Evolutionary conservation across 1,139 yeast species (phyloP), one percentile per base, ranked within the genome.

Genomic region (Geotrichum cucujoidarum): DNA sequence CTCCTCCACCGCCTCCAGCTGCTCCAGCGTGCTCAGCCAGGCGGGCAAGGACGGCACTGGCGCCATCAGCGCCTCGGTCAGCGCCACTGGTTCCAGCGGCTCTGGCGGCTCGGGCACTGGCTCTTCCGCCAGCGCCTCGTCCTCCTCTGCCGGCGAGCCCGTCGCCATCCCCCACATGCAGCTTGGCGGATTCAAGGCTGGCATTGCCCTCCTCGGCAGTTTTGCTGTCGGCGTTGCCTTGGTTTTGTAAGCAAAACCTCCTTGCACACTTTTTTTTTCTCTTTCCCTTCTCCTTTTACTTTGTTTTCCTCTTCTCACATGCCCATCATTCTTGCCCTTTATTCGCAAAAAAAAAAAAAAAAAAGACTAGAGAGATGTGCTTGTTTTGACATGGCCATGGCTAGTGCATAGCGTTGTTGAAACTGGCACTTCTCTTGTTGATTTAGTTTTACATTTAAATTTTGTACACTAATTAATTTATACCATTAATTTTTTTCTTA

Each of bases 1-100:
- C 44, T 68, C 75, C 32, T 67, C 82, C 50, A 82, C 84, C 53
- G 75, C 78, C 41, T 71, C 79, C 43, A 72, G 80, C 69, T 60
- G 79, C 68, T 60, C 68, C 40, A 62, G 70, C 25, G 66, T 64
- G 48, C 57, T 72, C 50, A 57, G 57, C 20, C 46, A 54, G 42
- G 62, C 57, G 21, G 63, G 63, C 41, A 7, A 49, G 6, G 36
- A 50, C 10, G 62, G 60, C 49, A 51, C 61, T 14, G 62, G 62
- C 34, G 3, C 45, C n/a, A 32, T 59, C 40, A 34, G 57, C 42
- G 50, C 53, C 18, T 33, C 46, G 42, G 48, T 55, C 34, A n/a
- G n/a, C n/a, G n/a, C n/a, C n/a, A 45, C 55, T 33, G 59, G 55
- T 25, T 38, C 53, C 24, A 53, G 48, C 40, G 50, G 58, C 25